Percentiles rank a stretch among this genome's conserved stretches.
phyloP scores from a whole-genome alignment of 345 rosid genomes.

The Durio zibethinus region DNA sequence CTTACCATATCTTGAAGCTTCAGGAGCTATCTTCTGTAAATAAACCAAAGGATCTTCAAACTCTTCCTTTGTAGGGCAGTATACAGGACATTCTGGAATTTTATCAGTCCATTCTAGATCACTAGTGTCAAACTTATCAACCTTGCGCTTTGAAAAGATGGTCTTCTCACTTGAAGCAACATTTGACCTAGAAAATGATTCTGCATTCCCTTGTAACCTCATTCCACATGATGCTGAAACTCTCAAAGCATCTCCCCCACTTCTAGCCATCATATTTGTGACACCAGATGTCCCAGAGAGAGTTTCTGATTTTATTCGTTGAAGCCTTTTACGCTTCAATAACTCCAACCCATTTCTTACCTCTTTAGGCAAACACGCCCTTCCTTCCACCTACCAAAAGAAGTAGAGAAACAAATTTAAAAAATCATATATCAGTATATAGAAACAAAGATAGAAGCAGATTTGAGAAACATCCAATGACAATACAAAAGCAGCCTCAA shows the following conservation, averaged over 20 bases:
- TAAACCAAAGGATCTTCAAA: conserved; percentile 94
- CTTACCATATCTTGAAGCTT: conserved; percentile 93
- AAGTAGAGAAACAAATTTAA: conserved; percentile 11
- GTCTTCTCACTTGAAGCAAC: conserved; percentile 42
- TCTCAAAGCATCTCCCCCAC: conserved; percentile 84
- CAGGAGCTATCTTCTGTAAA: conserved; percentile 86
- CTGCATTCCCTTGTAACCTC: conserved; percentile 51
- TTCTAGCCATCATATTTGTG: conserved; percentile 56
- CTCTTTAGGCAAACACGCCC: conserved; percentile 69
- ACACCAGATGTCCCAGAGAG: conserved; percentile 37
- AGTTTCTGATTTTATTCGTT: conserved; percentile 58
- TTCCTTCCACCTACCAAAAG: conserved; percentile 83
- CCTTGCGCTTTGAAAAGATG: conserved; percentile 52
- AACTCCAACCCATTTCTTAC: conserved; percentile 64
- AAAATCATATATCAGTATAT: neutral
- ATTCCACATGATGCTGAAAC: conserved; percentile 78
- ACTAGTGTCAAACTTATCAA: conserved; percentile 67
- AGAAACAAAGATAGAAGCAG: conserved; percentile 2
- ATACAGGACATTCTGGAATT: conserved; percentile 94
- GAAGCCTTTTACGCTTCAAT: conserved; percentile 84
- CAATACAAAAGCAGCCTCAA: conserved; percentile 4
- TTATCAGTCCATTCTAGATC: conserved; percentile 85
- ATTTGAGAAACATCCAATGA: neutral
- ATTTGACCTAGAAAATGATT: conserved; percentile 33
- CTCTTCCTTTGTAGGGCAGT: conserved; percentile 86